Evolutionary conservation across 2,329 filamentous ascomycete species (phyloP).

Genomic region (Claviceps lovelessii): DNA sequence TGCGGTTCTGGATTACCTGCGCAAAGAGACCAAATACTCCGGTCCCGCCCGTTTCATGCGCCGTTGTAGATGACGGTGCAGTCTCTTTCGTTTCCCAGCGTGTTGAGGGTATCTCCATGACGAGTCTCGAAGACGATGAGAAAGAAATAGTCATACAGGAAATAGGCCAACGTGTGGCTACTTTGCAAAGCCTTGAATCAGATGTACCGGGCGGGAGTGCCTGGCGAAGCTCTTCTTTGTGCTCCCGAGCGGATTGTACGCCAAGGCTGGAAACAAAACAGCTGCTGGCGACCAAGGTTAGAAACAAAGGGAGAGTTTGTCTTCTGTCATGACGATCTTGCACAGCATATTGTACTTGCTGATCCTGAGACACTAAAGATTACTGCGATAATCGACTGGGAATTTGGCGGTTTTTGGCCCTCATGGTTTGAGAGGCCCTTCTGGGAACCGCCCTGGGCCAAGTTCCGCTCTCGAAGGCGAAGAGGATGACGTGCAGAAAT

Average conservation of each 20-base stretch:
- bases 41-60: slow-evolving; percentile 2
- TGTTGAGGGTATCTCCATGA: slow-evolving; percentile 5
- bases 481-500: slow-evolving; percentile 1
- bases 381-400: slow-evolving; percentile 20
- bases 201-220: slow-evolving; percentile 7
- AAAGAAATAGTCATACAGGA: slow-evolving; percentile 3
- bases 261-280: too few relatives aligned
- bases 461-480: slow-evolving; percentile 6
- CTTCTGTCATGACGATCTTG: slow-evolving; percentile 7
- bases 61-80: slow-evolving; percentile 7
- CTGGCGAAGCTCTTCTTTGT: slow-evolving; percentile 5
- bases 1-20: background rate
- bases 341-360: slow-evolving; percentile 8
- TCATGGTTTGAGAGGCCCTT: slow-evolving; percentile 9
- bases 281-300: background rate
- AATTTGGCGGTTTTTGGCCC: slow-evolving; percentile 9
- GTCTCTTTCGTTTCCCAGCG: slow-evolving; percentile 2
- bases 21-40: slow-evolving; percentile 5
- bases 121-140: background rate
- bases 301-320: slow-evolving; percentile 5
- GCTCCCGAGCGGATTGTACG: background rate
- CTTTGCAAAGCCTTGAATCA: background rate
- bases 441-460: slow-evolving; percentile 8
- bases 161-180: slow-evolving; percentile 1
- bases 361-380: slow-evolving; percentile 15